Conservation (phyloP, 2,329 filamentous ascomycete genomes). For the Periconia digitata region DNA sequence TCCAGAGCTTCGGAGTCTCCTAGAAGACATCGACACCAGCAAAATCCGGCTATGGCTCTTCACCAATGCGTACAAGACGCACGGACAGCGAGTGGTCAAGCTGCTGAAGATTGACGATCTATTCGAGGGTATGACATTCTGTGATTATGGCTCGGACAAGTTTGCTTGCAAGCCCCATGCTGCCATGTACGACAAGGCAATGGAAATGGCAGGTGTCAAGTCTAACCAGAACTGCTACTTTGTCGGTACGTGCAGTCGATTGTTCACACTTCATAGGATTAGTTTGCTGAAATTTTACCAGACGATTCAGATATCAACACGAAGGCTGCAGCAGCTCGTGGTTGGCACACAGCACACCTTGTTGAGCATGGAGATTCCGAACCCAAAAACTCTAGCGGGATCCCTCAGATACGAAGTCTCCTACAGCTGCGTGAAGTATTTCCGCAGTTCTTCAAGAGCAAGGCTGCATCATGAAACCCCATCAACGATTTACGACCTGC, state of each 20-base stretch:
- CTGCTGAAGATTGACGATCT: constrained; percentile 81
- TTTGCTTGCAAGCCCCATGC: constrained; percentile 85
- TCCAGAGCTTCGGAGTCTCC: constrained; percentile 69
- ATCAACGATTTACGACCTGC: neutral
- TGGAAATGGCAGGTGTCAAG: constrained; percentile 76
- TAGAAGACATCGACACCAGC: constrained; percentile 77
- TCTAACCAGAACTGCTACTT: constrained; percentile 79
- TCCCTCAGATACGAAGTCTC: constrained; percentile 74
- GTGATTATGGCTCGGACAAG: constrained; percentile 75
- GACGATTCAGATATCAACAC: constrained; percentile 90
- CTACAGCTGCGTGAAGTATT: constrained; percentile 75
- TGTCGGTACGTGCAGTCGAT: constrained; percentile 73
- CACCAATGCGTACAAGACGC: constrained; percentile 92
- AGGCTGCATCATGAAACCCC: neutral
- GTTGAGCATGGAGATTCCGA: constrained; percentile 72
- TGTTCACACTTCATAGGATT: neutral
- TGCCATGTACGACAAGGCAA: constrained; percentile 85
- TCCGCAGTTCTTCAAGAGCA: constrained; percentile 78
- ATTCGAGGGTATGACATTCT: constrained; percentile 94
- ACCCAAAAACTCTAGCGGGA: constrained; percentile 66
- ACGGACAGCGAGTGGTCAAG: constrained; percentile 78
- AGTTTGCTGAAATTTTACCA: constrained; percentile 37
- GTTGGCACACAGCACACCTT: constrained; percentile 85
- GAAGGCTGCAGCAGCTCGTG: constrained; percentile 71
- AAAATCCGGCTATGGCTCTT: constrained; percentile 93